A percentile compares a stretch with the other conserved stretches of the same genome.
Evolutionary conservation across 345 rosid genomes (phyloP).

Genomic region (Excoecaria agallocha): DNA sequence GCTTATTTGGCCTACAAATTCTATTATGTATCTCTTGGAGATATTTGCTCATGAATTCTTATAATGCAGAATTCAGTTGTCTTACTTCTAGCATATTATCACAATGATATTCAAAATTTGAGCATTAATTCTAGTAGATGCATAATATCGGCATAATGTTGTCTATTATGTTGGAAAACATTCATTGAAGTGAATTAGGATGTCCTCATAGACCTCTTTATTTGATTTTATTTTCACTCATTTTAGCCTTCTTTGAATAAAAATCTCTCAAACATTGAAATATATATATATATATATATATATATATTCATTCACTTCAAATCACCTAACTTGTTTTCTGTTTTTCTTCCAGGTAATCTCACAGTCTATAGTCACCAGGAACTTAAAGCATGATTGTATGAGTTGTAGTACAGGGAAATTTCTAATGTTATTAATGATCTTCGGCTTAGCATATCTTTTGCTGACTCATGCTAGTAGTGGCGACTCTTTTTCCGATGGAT

Average conservation of each 20-base stretch:
- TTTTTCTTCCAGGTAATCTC: constrained; percentile 59
- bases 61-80: neutral
- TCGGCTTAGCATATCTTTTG: constrained; percentile 67
- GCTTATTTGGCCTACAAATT: neutral
- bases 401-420: constrained; percentile 91
- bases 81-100: neutral
- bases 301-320: neutral
- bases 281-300: no score
- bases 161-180: neutral
- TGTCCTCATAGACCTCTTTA: neutral
- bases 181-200: neutral
- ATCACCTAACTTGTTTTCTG: constrained; percentile 6
- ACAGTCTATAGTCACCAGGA: constrained; percentile 54
- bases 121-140: neutral
- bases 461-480: constrained; percentile 46
- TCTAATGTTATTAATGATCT: constrained; percentile 53
- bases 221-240: neutral
- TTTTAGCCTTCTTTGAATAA: neutral
- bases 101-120: neutral
- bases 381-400: constrained; percentile 49
- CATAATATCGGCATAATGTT: neutral
- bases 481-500: constrained; percentile 31
- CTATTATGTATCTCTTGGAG: neutral
- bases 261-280: neutral
- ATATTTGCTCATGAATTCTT: neutral